Base-by-base conservation (phyloP, 1,139 yeast genomes). In the Citeromyces hawaiiensis region DNA sequence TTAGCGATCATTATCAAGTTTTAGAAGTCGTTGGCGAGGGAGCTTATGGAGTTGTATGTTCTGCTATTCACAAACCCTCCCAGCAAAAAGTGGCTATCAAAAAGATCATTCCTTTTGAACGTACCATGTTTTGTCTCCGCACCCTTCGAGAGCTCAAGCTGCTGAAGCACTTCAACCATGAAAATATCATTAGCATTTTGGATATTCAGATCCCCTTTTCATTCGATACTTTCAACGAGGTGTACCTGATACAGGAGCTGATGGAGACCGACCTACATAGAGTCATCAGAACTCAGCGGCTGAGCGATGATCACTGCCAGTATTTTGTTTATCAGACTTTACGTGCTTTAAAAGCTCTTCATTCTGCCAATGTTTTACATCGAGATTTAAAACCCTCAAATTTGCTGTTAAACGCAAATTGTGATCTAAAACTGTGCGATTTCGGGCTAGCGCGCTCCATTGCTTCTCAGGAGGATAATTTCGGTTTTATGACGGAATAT, bases 31-130 rank as follows among this genome's bases (percentile, higher is more conserved):
- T 57, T 0, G 98, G 98, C 5, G 96, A 88, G 57, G 98, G 98
- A n/a, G 98, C 98, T 1, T 91, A 91, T 53, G 98, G 98, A 4
- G 76, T 91, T 13, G 98, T 91, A 16, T 88, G 97, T 54, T 79
- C 94, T 19, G 98, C 97, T 0, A 62, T 81, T 14, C 95, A 91
- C 60, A 73, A 75, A 51, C 96, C 97, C 4, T 74, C 94, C 6
- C 79, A 81, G 44, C 93, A 85, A 48, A 79, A 79, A 51, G 97
- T 93, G 15, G 98, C 98, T 39, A 88, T 91, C 52, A 91, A 91
- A 61, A 88, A 86, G 63, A 86, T 91, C 43, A 85, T 83, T 50
- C 97, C 97, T 5, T 91, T 91, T 59, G 95, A 85, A 52, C 72
- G 94, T 48, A 77, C 93, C 40, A 79, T 91, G 83, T 83, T 88